Evolutionary conservation across 2,329 filamentous ascomycete species (phyloP).

Genomic region (Ploettnerulaceae sp.): DNA sequence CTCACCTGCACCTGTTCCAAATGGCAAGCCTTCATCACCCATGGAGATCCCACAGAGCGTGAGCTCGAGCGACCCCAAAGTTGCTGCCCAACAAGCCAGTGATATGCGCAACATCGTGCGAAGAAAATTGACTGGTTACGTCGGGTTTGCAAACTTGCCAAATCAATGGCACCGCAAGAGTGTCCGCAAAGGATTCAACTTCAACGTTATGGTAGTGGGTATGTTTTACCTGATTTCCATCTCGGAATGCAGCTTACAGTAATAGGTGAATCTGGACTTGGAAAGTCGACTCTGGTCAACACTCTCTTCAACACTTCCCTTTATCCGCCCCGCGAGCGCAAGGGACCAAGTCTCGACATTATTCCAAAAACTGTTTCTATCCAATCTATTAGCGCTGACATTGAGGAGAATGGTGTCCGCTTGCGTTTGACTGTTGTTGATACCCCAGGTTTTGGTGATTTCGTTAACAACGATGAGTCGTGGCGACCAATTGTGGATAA

Average conservation of each 20-base stretch:
- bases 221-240: slow-evolving; percentile 40
- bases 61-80: slow-evolving; percentile 34
- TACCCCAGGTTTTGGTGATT: slow-evolving; percentile 96
- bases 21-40: slow-evolving; percentile 28
- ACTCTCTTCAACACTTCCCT: slow-evolving; percentile 99
- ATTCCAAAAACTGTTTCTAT: slow-evolving; percentile 97
- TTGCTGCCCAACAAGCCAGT: slow-evolving; percentile 35
- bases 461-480: slow-evolving; percentile 99
- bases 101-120: slow-evolving; percentile 77
- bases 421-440: slow-evolving; percentile 95
- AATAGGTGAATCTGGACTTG: slow-evolving; percentile 93
- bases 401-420: slow-evolving; percentile 97
- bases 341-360: slow-evolving; percentile 93
- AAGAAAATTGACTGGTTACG: slow-evolving; percentile 96
- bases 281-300: slow-evolving; percentile 98
- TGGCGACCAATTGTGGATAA: slow-evolving; percentile 99
- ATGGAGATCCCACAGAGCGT: slow-evolving; percentile 33
- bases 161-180: slow-evolving; percentile 99
- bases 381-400: slow-evolving; percentile 91
- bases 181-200: slow-evolving; percentile 99
- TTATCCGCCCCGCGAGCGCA: slow-evolving; percentile 97
- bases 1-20: slow-evolving; percentile 30
- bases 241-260: slow-evolving; percentile 17
- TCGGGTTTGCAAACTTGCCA: slow-evolving; percentile 96
- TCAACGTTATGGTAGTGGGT: slow-evolving; percentile 99